phyloP scores from a whole-genome alignment of 441 rosid genomes.

The Bruguiera hainesii region DNA sequence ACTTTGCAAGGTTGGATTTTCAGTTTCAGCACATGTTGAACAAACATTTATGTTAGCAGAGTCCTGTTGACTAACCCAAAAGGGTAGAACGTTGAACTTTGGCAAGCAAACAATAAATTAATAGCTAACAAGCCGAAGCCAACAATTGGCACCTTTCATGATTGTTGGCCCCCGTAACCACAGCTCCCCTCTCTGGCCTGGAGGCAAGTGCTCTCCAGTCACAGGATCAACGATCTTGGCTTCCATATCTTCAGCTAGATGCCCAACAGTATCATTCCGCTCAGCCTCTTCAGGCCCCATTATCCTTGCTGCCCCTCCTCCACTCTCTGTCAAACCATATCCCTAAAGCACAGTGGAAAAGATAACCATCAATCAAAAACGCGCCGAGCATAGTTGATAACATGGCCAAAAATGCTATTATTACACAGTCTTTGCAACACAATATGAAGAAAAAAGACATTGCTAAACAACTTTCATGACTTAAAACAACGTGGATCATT shows the following conservation, averaged over 20 bases:
- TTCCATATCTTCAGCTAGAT: constrained; percentile 56
- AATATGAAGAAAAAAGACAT: too few relatives aligned
- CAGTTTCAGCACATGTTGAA: neutral
- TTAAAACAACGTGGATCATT: too few relatives aligned
- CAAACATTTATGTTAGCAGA: neutral
- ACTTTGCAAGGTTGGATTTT: neutral
- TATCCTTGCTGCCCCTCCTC: constrained; percentile 46
- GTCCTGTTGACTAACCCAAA: neutral
- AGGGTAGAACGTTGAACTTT: neutral
- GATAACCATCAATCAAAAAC: neutral
- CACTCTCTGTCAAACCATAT: constrained; percentile 80
- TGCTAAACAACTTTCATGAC: too few relatives aligned
- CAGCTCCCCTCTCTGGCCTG: constrained; percentile 79
- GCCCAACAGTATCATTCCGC: constrained; percentile 63
- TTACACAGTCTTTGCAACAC: too few relatives aligned
- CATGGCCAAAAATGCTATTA: neutral
- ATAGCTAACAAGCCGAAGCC: neutral
- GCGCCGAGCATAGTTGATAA: neutral
- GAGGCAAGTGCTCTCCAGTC: constrained; percentile 63
- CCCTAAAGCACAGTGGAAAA: constrained; percentile 37
- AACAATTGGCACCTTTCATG: constrained; percentile 58
- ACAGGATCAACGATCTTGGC: constrained; percentile 79
- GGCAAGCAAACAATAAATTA: neutral
- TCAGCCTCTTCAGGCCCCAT: constrained; percentile 46
- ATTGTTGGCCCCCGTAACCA: constrained; percentile 79